phyloP scores from a whole-genome alignment of 805 yeast species.

The Candida rishiriensis region DNA sequence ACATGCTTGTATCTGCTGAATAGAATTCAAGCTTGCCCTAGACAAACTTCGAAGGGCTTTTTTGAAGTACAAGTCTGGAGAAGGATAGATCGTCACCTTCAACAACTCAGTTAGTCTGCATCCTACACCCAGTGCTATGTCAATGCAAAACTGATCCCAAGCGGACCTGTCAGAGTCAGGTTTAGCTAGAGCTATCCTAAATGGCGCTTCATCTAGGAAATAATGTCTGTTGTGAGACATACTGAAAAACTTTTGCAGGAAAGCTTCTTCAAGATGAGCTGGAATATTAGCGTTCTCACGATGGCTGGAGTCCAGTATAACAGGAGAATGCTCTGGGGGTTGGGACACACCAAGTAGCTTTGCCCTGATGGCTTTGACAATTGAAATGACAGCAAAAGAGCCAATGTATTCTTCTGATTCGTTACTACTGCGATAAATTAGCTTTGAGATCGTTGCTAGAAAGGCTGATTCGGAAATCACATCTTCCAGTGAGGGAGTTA shows the following conservation, averaged over 20 bases:
- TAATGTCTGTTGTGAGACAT: slow-evolving; percentile 16
- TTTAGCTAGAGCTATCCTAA: slow-evolving; percentile 1
- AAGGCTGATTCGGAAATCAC: slow-evolving; percentile 2
- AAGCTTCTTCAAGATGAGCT: slow-evolving; percentile 11
- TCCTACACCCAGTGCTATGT: slow-evolving; percentile 17
- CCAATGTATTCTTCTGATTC: slow-evolving; percentile 22
- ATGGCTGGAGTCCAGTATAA: slow-evolving; percentile 6
- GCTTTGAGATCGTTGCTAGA: slow-evolving; percentile 9
- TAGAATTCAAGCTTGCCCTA: slow-evolving; percentile 6
- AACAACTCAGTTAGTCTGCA: slow-evolving; percentile 16
- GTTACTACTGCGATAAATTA: slow-evolving; percentile 7
- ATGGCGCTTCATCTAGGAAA: slow-evolving; percentile 12
- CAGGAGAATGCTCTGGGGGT: slow-evolving; percentile 7
- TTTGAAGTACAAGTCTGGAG: slow-evolving; percentile 19
- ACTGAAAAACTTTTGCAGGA: slow-evolving; percentile 13
- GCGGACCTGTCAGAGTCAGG: slow-evolving; percentile 8
- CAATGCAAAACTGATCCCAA: slow-evolving; percentile 16
- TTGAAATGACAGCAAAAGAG: slow-evolving; percentile 20
- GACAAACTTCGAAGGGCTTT: slow-evolving; percentile 11
- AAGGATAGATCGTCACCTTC: slow-evolving; percentile 14
- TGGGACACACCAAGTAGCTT: slow-evolving; percentile 11
- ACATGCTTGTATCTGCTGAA: slow-evolving; percentile 22
- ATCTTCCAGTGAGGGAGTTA: background rate
- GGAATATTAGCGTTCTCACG: slow-evolving; percentile 12
- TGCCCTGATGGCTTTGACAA: slow-evolving; percentile 18